Base-by-base conservation (phyloP, 2,329 filamentous ascomycete genomes). In the Diplodia seriata region DNA sequence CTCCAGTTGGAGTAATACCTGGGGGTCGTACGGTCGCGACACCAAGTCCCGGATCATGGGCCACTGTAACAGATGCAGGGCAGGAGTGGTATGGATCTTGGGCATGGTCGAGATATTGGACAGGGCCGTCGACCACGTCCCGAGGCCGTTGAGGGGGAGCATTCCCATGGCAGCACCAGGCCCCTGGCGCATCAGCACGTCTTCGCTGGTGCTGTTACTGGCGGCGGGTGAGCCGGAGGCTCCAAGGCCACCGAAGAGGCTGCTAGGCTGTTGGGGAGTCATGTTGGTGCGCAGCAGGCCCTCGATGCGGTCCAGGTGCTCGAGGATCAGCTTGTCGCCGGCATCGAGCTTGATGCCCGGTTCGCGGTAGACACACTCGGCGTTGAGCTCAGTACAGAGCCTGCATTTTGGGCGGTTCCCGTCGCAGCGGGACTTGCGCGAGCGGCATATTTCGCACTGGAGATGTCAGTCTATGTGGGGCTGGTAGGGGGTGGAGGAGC, bases 291-390 rank as follows among this genome's bases (percentile, higher is more conserved):
- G 90, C n/a, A 95, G 83, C 54, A 95, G 81, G 62, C 85, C 90
- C 78, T 95, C 92, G 73, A 95, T 94, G 65, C 90, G 88, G 73
- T 86, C 88, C 43, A 95, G 83, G 67, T 90, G 89, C 76, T 94
- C 92, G 47, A 95, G 81, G 70, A 95, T 95, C 68, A 95, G 83
- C 80, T 94, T 94, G 82, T 94, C 92, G 71, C 92, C 92, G 43
- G 91, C 91, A 76, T 95, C 92, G 11, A 95, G 86, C 80, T 95
- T 95, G 82, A 94, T 92, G 2, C 91, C 91, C 7, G 92, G 92
- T 76, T 95, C 92, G 70, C 92, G 87, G 78, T 95, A 95, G 71
- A 94, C 86, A 78, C 92, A 95, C 70, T 94, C 91, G 54, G 91
- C 92, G 66, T 91, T 91, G 50, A 94, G 83, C 76, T 94, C 92